Evolutionary conservation across 1,284 basidiomycete genomes (phyloP).

Genomic region (Tremellales sp.): DNA sequence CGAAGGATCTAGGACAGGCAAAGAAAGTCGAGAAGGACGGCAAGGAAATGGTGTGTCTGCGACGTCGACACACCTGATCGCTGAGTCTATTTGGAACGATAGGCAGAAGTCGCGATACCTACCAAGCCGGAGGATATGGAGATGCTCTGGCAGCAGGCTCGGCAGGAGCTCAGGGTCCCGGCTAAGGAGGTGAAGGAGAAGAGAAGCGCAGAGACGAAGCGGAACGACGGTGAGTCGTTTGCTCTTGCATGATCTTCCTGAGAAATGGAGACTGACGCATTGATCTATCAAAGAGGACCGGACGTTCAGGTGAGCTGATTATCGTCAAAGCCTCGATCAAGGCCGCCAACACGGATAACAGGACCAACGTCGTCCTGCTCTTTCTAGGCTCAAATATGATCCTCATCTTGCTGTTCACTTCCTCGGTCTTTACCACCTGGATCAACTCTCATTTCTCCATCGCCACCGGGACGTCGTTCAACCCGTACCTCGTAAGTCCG

Average conservation of each 20-base stretch:
- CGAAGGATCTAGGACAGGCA: constrained; percentile 80
- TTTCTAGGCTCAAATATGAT: constrained; percentile 83
- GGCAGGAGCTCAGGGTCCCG: constrained; percentile 59
- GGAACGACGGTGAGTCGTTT: constrained; percentile 73
- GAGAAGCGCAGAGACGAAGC: constrained; percentile 80
- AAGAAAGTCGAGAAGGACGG: constrained; percentile 83
- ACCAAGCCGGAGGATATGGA: constrained; percentile 80
- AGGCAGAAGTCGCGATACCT: constrained; percentile 69
- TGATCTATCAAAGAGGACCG: constrained; percentile 20
- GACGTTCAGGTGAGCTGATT: constrained; percentile 26
- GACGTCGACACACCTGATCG: not conserved
- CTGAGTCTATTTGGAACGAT: not conserved
- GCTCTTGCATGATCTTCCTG: not conserved
- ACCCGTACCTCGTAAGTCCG: constrained; percentile 64
- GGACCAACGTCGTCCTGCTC: constrained; percentile 74
- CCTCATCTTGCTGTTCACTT: constrained; percentile 80
- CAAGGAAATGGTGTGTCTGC: constrained; percentile 63
- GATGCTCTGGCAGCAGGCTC: constrained; percentile 71
- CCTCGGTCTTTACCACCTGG: constrained; percentile 60
- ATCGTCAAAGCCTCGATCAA: constrained; percentile 2
- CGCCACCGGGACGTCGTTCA: constrained; percentile 59
- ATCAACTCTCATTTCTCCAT: constrained; percentile 45
- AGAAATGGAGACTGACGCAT: not conserved
- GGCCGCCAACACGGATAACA: constrained; percentile 1
- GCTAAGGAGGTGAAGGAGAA: constrained; percentile 65